Percentiles rank a stretch among this genome's conserved stretches.
Conservation (phyloP, 1,284 basidiomycete species). For the Austroboletus niveus region DNA sequence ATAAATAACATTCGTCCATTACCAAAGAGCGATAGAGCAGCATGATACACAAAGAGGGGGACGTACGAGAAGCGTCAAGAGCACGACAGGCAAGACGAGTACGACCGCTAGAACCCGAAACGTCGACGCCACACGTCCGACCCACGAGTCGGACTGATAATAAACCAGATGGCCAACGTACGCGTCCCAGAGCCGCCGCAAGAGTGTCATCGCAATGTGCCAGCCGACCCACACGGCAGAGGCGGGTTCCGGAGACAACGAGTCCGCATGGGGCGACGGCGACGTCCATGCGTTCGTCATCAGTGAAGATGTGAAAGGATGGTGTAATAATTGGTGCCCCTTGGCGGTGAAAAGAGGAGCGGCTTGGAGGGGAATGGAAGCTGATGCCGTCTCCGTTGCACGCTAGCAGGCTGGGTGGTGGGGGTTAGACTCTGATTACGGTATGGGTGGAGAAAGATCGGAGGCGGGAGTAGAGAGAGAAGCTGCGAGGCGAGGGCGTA, state of each 20-base stretch:
- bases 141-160: conserved; percentile 63
- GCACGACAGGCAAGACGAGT: conserved; percentile 58
- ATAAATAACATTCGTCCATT: conserved; percentile 7
- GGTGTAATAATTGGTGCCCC: background rate
- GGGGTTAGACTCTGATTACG: conserved; percentile 19
- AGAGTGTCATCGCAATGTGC: conserved; percentile 10
- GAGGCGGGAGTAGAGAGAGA: conserved; percentile 1
- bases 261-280: conserved; percentile 7
- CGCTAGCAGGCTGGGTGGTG: no score
- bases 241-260: background rate
- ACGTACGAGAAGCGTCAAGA: conserved; percentile 65
- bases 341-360: background rate
- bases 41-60: conserved; percentile 1
- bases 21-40: conserved; percentile 12
- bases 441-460: conserved; percentile 21
- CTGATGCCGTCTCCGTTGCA: background rate
- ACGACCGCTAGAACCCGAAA: conserved; percentile 65
- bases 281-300: conserved; percentile 10
- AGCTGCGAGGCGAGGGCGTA: conserved; percentile 3
- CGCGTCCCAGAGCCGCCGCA: conserved; percentile 45
- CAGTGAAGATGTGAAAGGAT: background rate
- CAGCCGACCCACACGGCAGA: conserved; percentile 9
- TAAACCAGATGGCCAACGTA: conserved; percentile 64
- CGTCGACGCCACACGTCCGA: conserved; percentile 59
- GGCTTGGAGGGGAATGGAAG: background rate